Conservation (phyloP, 2,329 filamentous ascomycete species). For the Sporothrix sp. region DNA sequence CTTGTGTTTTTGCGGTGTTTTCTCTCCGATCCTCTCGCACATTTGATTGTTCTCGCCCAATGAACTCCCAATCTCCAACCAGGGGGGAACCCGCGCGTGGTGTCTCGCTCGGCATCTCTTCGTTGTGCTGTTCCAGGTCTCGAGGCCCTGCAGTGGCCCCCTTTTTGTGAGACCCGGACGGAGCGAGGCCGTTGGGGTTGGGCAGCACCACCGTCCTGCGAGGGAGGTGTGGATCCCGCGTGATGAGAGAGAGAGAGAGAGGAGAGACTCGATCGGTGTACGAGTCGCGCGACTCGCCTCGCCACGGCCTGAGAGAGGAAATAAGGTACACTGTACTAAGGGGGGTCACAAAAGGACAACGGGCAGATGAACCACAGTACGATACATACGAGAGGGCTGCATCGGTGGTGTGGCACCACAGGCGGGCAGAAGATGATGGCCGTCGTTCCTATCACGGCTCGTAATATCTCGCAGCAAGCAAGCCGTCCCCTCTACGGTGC, state of each 20-base stretch:
- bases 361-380: too few species aligned
- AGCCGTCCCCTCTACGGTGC: too few species aligned
- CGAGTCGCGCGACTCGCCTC: not conserved
- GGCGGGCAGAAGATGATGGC: too few species aligned
- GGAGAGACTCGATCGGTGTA: not conserved
- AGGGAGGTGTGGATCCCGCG: conserved; percentile 5
- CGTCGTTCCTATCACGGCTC: too few species aligned
- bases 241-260: not conserved
- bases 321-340: conserved; percentile 1
- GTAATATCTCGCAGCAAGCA: too few species aligned
- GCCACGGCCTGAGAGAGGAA: not conserved
- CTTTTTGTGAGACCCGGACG: conserved; percentile 8
- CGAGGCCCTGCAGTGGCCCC: not conserved
- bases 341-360: not conserved
- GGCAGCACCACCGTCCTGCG: conserved; percentile 6
- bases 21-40: not conserved
- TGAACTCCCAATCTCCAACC: not conserved
- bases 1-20: not conserved
- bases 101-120: too few species aligned
- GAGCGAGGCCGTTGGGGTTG: conserved; percentile 9
- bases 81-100: not conserved
- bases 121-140: too few species aligned
- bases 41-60: conserved; percentile 1
- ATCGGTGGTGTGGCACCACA: too few species aligned
- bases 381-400: too few species aligned